Base-by-base conservation (phyloP, 768 basidiomycete genomes). In the Boletus sp. region DNA sequence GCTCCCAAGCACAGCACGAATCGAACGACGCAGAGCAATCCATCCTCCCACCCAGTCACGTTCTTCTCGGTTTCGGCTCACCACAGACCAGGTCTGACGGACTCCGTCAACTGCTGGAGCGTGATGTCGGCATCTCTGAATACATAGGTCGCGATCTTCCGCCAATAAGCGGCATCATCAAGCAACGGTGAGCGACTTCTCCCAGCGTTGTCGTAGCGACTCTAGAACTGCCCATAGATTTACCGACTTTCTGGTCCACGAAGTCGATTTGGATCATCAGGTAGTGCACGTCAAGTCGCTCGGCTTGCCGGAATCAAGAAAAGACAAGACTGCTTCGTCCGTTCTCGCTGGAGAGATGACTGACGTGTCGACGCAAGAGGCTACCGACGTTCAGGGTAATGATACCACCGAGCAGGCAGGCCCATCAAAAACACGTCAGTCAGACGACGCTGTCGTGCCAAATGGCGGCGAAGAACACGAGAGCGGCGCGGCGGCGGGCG, bases 171-270 rank as follows among this genome's bases (percentile, higher is more conserved):
- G 96, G 92, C 5, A 96, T 98, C 66, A 98, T 98, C 72, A 98
- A 98, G 74, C 96, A 98, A 76, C 81, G 96, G 95, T 94, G 56
- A 59, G 81, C 67, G 12, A 18, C 35, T 41, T 41, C 32, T 56
- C 18, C 17, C 32, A 28, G 33, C 47, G 5, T 35, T 36, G 11
- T n/a, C 7, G 49, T 35, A 49, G 47, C 45, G 45, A 50, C 42
- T 18, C 37, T 52, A n/a, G 18, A 55, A 50, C 35, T 50, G 28
- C 20, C 47, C 50, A 29, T 67, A 97, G 95, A 66, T 98, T 98
- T 71, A 96, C 96, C 40, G 97, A 99, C 73, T 99, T 99, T 69
- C 65, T 98, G 65, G 97, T 99, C 18, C 89, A 82, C 65, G 97
- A 99, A 75, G 87, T 99, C 33, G 86, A 90, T 66, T 80, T 85